Base-by-base conservation (phyloP, 257 asterid genomes). In the Primulina huaijiensis region DNA sequence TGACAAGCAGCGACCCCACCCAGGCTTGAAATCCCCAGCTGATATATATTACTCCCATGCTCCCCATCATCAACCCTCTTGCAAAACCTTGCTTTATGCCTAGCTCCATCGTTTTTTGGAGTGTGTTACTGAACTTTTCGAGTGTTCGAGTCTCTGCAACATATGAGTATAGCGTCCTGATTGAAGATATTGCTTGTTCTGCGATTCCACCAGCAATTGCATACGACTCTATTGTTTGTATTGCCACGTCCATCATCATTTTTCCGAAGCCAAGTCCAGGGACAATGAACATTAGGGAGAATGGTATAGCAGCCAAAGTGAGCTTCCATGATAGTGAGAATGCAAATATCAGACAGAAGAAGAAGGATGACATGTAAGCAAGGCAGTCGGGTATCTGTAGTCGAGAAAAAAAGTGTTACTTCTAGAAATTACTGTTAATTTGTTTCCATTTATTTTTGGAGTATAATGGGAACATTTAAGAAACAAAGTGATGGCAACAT, bases 1-100 rank as follows among this genome's bases (percentile, higher is more conserved):
- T 85, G 20, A 88, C 95, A 37, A 90, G 82, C 70, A 86, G 66
- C 1, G 97, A 90, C 23, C 97, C 97, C 0, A 86, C 62, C 89
- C 90, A 90, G 65, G 92, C 93, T 77, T 90, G 97, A 62, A 90
- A 85, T 16, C 81, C 97, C 97, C 97, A 90, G 75, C 94, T 90
- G 60, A 90, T 31, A 74, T 89, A 89, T 27, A 89, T 85, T 61
- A 88, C 82, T 76, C 92, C 95, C 84, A 86, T 82, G 79, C 95
- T 87, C 3, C 96, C 96, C 82, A 89, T 59, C 96, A 89, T 85
- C 68, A 89, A 35, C 0, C 96, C 95, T 82, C 89, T 87, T 56
- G 95, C 96, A 68, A 87, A 73, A 0, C 96, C 96, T 79, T 87
- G 95, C 74, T 81, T 87, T 55, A 84, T 82, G 46, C 96, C 96